phyloP scores from a whole-genome alignment of 2,329 filamentous ascomycete genomes.

The Aspergillus novoparasiticus region DNA sequence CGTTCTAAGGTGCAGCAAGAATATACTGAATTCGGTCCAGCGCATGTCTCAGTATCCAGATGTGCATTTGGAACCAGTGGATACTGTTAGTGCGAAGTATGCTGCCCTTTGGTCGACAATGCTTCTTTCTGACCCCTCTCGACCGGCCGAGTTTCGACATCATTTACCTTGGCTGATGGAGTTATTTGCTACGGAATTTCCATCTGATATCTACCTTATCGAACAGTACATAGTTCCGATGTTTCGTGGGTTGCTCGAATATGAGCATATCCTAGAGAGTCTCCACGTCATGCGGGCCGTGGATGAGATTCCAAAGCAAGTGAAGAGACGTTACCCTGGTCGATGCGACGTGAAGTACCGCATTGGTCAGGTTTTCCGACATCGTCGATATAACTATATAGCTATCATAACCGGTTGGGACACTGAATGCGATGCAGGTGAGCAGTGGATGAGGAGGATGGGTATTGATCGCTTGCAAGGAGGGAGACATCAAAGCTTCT shows the following conservation, averaged over 20 bases:
- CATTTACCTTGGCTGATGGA: conserved; percentile 67
- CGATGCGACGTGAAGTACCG: conserved; percentile 61
- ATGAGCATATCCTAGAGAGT: conserved; percentile 56
- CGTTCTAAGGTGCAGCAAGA: conserved; percentile 74
- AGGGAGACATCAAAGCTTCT: conserved; percentile 72
- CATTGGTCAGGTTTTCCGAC: conserved; percentile 82
- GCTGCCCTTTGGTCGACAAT: conserved; percentile 72
- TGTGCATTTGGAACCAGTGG: conserved; percentile 41
- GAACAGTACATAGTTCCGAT: conserved; percentile 69
- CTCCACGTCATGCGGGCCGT: conserved; percentile 58
- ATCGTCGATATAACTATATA: conserved; percentile 76
- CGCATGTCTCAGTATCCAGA: conserved; percentile 45
- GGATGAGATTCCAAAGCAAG: conserved; percentile 58
- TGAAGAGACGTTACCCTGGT: conserved; percentile 39
- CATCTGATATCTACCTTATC: conserved; percentile 72
- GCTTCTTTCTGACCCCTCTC: conserved; percentile 50
- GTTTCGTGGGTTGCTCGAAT: conserved; percentile 55
- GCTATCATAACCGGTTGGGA: conserved; percentile 92
- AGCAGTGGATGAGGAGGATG: conserved; percentile 67
- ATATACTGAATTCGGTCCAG: conserved; percentile 74
- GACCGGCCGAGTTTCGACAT: conserved; percentile 58
- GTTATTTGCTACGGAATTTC: conserved; percentile 65
- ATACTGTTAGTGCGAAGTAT: conserved; percentile 67
- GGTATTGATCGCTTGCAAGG: conserved; percentile 61
- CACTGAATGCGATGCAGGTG: conserved; percentile 58